A percentile compares a stretch with the other conserved stretches of the same genome.
Conservation (phyloP, 306 rosid genomes). For the Carpinus viminea region DNA sequence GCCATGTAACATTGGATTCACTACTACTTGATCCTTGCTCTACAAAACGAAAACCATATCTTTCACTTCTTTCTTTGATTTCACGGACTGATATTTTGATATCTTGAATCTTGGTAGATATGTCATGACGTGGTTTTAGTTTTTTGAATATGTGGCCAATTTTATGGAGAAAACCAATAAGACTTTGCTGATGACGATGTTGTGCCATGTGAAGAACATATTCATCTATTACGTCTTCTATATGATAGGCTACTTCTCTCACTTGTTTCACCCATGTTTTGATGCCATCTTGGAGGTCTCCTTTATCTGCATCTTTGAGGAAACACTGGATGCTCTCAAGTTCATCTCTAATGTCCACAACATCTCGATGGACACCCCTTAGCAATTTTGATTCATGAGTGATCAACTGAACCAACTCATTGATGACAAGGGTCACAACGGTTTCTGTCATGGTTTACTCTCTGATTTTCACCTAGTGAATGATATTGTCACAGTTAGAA, state of each 20-base stretch:
- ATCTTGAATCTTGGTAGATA: constrained; percentile 1
- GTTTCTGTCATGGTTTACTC: neutral
- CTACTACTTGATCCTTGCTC: neutral
- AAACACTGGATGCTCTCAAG: neutral
- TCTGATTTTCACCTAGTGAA: neutral
- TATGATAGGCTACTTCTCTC: no score
- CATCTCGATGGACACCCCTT: neutral
- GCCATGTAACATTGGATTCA: neutral
- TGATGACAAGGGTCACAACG: neutral
- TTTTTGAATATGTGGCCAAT: neutral
- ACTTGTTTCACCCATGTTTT: no score
- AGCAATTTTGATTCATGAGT: constrained; percentile 3
- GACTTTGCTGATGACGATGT: neutral
- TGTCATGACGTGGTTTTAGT: constrained; percentile 2
- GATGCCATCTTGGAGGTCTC: no score
- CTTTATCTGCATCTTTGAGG: neutral
- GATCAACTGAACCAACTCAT: constrained; percentile 4
- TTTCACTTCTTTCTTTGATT: constrained; percentile 4
- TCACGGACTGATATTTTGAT: neutral
- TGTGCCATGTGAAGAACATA: neutral
- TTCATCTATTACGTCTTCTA: constrained; percentile 14
- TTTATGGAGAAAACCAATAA: neutral
- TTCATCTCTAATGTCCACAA: neutral
- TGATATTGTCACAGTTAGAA: no score
- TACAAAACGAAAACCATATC: neutral